A percentile compares a stretch with the other conserved stretches of the same genome.
phyloP scores from a whole-genome alignment of 768 basidiomycete species.

The Leccinum arenicola region DNA sequence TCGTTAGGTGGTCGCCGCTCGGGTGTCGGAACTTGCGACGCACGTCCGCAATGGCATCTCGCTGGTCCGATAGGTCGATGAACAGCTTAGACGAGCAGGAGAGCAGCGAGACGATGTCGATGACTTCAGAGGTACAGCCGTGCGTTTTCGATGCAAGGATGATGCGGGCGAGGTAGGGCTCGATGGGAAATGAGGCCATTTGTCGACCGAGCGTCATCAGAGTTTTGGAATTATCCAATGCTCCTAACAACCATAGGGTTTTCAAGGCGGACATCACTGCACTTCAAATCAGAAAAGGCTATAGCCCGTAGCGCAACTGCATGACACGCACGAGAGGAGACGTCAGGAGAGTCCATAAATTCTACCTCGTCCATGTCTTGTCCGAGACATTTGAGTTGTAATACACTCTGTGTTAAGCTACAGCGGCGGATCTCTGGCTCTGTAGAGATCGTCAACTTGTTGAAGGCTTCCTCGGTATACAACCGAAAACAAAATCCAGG shows the following conservation, averaged over 20 bases:
- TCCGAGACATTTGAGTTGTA: conserved; percentile 83
- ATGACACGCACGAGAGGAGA: conserved; percentile 60
- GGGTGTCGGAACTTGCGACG: conserved; percentile 78
- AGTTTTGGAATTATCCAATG: conserved; percentile 60
- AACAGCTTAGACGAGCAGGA: conserved; percentile 82
- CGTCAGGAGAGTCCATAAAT: conserved; percentile 85
- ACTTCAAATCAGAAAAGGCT: background rate
- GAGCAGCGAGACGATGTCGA: conserved; percentile 82
- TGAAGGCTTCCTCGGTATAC: conserved; percentile 83
- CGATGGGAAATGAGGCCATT: conserved; percentile 93
- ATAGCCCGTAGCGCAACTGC: no score
- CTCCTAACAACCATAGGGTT: conserved; percentile 76
- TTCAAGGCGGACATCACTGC: conserved; percentile 62
- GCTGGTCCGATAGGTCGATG: conserved; percentile 69
- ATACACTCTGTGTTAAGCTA: conserved; percentile 76
- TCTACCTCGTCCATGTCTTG: conserved; percentile 80
- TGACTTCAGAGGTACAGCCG: conserved; percentile 72
- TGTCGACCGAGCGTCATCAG: conserved; percentile 74
- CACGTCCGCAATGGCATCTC: conserved; percentile 68
- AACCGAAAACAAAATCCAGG: conserved; percentile 87
- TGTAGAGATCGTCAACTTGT: conserved; percentile 57
- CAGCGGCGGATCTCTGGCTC: conserved; percentile 92
- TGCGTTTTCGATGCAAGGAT: conserved; percentile 74
- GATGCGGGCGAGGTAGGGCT: conserved; percentile 73
- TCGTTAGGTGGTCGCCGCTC: conserved; percentile 88